Evolutionary conservation across 2,329 filamentous ascomycete genomes (phyloP), one percentile per base, ranked within the genome.

Genomic region (Diaporthe sp.): DNA sequence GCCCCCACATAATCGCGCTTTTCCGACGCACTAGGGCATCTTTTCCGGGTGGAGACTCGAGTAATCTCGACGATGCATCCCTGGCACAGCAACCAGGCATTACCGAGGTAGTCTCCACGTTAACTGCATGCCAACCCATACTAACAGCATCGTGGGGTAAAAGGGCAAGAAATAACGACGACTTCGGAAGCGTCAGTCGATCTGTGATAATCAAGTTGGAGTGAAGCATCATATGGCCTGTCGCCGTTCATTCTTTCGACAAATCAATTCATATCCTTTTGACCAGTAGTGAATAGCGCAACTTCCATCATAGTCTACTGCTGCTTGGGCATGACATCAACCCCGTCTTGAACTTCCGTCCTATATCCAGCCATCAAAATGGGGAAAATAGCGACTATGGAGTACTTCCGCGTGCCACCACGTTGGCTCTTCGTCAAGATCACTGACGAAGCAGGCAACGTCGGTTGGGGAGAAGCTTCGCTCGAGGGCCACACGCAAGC

Each of bases 371-470:
- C 10, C 31, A 25, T 13, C 70, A 76, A 71, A 3, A 92, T 92
- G 90, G 87, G 86, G 2, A 91, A 90, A 78, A 93, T 93, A 80
- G 87, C 88, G 77, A 86, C 80, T 17, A 89, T 93, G 37, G 91
- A 93, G 79, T 92, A 93, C 80, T 93, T 93, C 81, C 88, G 91
- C 39, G 90, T 93, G 34, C 89, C 90, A 68, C 92, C 92, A 28
- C 85, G 91, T 65, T 93, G 91, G 92, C 87, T 93, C 3, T 93
- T 93, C 77, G 91, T 93, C 79, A 93, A 93, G 80, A 87, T 93
- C 76, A 90, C 87, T 3, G 91, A 93, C 80, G 88, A 89, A 51
- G 85, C 87, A 5, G 90, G 88, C 5, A 85, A 88, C 44, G 85
- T 86, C 77, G 92, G 92, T 8, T 93, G 91, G 92, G 92, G 92